phyloP scores from a whole-genome alignment of 2,329 filamentous ascomycete genomes.

The Aspergillus texensis region DNA sequence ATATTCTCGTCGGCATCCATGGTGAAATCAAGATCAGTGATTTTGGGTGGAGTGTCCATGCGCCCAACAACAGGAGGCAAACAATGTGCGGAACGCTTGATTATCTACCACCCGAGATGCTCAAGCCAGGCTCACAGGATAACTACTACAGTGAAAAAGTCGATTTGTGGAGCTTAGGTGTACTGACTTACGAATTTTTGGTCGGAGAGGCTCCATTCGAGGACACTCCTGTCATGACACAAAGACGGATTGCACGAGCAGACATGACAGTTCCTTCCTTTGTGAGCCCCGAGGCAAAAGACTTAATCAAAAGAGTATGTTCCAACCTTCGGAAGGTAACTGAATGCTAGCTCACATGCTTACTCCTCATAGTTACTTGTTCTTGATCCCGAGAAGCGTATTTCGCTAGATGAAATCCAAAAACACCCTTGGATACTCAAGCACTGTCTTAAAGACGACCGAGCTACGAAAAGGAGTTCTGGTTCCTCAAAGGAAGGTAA shows the following conservation, averaged over 20 bases:
- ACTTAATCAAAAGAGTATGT: slow-evolving; percentile 83
- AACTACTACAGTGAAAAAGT: slow-evolving; percentile 96
- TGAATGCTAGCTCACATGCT: slow-evolving; percentile 15
- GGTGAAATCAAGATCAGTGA: slow-evolving; percentile 98
- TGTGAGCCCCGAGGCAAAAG: slow-evolving; percentile 84
- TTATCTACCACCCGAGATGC: slow-evolving; percentile 97
- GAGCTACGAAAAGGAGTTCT: slow-evolving; percentile 47
- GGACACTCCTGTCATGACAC: slow-evolving; percentile 92
- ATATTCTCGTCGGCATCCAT: slow-evolving; percentile 93
- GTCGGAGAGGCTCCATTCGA: slow-evolving; percentile 97
- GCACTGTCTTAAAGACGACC: slow-evolving; percentile 70
- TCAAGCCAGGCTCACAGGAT: slow-evolving; percentile 76
- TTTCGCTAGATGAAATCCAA: slow-evolving; percentile 85
- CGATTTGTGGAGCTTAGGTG: slow-evolving; percentile 93
- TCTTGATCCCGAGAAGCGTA: slow-evolving; percentile 88
- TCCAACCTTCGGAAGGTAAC: not conserved
- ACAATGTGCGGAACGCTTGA: slow-evolving; percentile 98
- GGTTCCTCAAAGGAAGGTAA: slow-evolving; percentile 38
- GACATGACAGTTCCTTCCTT: slow-evolving; percentile 93
- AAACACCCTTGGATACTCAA: slow-evolving; percentile 96
- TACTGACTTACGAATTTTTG: slow-evolving; percentile 93
- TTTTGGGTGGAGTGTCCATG: slow-evolving; percentile 98
- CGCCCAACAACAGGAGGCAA: slow-evolving; percentile 87
- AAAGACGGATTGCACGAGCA: slow-evolving; percentile 80
- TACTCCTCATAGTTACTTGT: slow-evolving; percentile 69